Evolutionary conservation across 768 basidiomycete species (phyloP).

Genomic region (Tephrocybe sp.): DNA sequence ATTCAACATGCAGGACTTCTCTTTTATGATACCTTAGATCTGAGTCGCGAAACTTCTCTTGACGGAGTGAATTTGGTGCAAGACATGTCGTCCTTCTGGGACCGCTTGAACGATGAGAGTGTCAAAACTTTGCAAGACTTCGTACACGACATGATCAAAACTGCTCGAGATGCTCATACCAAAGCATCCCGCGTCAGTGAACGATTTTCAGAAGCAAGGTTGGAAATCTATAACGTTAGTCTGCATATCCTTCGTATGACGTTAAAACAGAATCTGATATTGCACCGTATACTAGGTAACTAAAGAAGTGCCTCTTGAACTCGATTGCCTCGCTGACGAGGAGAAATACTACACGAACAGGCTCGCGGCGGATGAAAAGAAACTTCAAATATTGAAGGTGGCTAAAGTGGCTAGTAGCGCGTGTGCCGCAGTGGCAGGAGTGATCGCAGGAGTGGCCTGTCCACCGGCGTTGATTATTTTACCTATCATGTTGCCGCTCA

Average conservation of each 20-base stretch:
- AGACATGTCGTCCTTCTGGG: conserved; percentile 1
- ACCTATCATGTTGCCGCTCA: conserved; percentile 17
- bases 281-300: conserved; percentile 7
- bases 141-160: not conserved
- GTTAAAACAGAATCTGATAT: not conserved
- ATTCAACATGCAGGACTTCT: conserved; percentile 10
- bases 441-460: conserved; percentile 10
- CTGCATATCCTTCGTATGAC: not conserved
- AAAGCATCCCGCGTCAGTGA: not conserved
- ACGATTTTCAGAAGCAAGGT: not conserved
- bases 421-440: conserved; percentile 16
- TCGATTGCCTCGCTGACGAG: conserved; percentile 11
- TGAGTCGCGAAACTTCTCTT: conserved; percentile 5
- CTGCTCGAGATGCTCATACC: not conserved
- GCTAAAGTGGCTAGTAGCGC: conserved; percentile 14
- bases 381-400: conserved; percentile 8
- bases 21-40: conserved; percentile 15
- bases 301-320: conserved; percentile 11
- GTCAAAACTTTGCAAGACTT: not conserved
- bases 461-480: conserved; percentile 20
- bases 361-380: conserved; percentile 8
- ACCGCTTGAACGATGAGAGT: not conserved
- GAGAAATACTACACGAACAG: not conserved
- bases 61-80: conserved; percentile 1
- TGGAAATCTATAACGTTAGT: not conserved